These are phyloP conservation scores for Pseudoperonospora humuli DNA, from an alignment of 352 stramenopile genomes.

Conservation along the genomic window DNA sequence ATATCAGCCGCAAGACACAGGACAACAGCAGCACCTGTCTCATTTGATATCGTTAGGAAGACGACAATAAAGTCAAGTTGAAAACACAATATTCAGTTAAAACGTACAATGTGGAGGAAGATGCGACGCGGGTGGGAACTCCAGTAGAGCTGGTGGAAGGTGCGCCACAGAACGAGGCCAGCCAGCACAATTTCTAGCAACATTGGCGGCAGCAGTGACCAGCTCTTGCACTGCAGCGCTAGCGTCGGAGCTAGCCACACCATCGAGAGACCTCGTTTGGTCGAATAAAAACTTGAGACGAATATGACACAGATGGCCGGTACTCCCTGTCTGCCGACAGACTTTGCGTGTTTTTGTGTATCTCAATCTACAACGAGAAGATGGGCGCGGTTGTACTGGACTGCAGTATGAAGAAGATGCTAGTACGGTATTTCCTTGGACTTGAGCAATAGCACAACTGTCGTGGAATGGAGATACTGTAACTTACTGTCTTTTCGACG, in stretches of 20 bases:
- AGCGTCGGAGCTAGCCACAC: slow-evolving; percentile 28
- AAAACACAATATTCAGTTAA: neutral
- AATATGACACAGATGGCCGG: neutral
- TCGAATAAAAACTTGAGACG: neutral
- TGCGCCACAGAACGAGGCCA: slow-evolving; percentile 43
- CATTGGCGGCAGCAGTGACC: slow-evolving; percentile 38
- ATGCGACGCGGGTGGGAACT: slow-evolving; percentile 47
- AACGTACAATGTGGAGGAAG: slow-evolving; percentile 46
- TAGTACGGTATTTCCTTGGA: too few species aligned
- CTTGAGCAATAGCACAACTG: slow-evolving; percentile 7
- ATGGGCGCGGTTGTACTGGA: neutral
- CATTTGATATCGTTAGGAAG: neutral
- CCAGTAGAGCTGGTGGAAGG: slow-evolving; percentile 54
- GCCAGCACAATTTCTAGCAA: slow-evolving; percentile 36
- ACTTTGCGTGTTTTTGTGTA: slow-evolving; percentile 11
- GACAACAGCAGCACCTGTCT: slow-evolving; percentile 35
- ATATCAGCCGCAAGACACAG: slow-evolving; percentile 32
- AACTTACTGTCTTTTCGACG: slow-evolving; percentile 3
- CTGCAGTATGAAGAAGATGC: neutral
- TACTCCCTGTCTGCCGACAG: slow-evolving; percentile 9
- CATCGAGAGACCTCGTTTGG: slow-evolving; percentile 12
- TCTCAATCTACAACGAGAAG: slow-evolving; percentile 12
- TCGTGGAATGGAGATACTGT: slow-evolving; percentile 10
- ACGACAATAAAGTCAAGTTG: neutral
- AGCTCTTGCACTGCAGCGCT: slow-evolving; percentile 32